Evolutionary conservation across 805 yeast genomes (phyloP).

Genomic region (Debaryomyces maramus): DNA sequence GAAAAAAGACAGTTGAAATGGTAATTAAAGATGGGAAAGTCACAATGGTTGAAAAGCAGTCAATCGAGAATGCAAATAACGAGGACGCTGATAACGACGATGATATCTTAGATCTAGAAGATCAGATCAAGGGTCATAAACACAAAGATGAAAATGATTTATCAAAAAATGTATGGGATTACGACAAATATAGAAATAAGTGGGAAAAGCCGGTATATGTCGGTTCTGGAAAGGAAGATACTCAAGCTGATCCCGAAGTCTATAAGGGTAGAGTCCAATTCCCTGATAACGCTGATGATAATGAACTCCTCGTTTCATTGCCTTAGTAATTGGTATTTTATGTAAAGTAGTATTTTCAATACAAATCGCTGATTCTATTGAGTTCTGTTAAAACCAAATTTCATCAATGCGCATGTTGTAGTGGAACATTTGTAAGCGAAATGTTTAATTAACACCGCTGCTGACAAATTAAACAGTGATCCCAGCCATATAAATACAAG

Average conservation of each 20-base stretch:
- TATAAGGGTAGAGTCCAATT: slow-evolving; percentile 29
- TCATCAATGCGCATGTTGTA: too few relatives aligned
- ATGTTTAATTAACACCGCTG: too few relatives aligned
- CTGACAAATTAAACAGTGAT: too few relatives aligned
- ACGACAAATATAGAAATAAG: slow-evolving; percentile 49
- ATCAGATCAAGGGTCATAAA: slow-evolving; percentile 23
- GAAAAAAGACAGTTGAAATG: slow-evolving; percentile 73
- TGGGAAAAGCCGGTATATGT: slow-evolving; percentile 57
- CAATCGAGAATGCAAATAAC: slow-evolving; percentile 12
- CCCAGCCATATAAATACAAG: too few relatives aligned
- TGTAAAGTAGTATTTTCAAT: too few relatives aligned
- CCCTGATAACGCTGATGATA: slow-evolving; percentile 16
- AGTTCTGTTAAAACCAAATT: too few relatives aligned
- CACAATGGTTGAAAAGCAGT: slow-evolving; percentile 50
- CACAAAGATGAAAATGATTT: slow-evolving; percentile 29
- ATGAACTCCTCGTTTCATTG: slow-evolving; percentile 25
- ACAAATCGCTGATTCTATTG: too few relatives aligned
- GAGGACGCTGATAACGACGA: slow-evolving; percentile 28
- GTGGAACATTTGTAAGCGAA: too few relatives aligned
- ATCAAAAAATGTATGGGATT: slow-evolving; percentile 57
- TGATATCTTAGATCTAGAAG: slow-evolving; percentile 39
- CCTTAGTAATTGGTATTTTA: too few relatives aligned
- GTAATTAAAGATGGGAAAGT: slow-evolving; percentile 81
- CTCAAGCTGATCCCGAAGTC: background rate
- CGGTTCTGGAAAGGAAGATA: background rate